Percentiles rank a stretch among this genome's conserved stretches.
phyloP scores from a whole-genome alignment of 306 rosid species.

The Pyrus bretschneideri region DNA sequence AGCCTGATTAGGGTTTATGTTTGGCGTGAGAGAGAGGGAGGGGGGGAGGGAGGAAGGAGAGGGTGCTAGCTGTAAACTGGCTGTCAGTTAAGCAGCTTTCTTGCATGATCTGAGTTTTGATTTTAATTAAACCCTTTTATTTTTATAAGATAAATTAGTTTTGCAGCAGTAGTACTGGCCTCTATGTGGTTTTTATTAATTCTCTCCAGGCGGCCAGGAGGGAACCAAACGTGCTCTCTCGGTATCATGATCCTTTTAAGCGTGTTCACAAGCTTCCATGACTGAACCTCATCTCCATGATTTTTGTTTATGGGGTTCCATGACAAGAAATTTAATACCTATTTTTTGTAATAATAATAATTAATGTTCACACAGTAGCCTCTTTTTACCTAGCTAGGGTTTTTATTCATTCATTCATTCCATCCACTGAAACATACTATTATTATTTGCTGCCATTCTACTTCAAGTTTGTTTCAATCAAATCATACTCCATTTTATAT shows the following conservation, averaged over 20 bases:
- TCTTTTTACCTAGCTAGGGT: conserved; percentile 5
- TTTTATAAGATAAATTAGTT: background rate
- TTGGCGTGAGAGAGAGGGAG: conserved; percentile 35
- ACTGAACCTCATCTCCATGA: conserved; percentile 19
- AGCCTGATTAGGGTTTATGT: conserved; percentile 46
- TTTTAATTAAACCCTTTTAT: background rate
- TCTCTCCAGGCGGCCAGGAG: conserved; percentile 26
- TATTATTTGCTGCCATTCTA: background rate
- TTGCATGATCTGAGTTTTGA: conserved; percentile 70
- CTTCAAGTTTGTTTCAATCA: background rate
- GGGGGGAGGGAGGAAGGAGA: background rate
- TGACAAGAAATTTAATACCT: background rate
- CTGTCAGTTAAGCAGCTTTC: conserved; percentile 95
- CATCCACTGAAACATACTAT: background rate
- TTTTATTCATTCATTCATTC: background rate
- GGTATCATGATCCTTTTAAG: conserved; percentile 57
- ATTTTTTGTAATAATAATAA: background rate
- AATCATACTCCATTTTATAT: background rate
- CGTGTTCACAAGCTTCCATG: conserved; percentile 49
- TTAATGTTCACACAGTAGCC: background rate
- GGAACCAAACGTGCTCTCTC: conserved; percentile 73
- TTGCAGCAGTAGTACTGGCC: conserved; percentile 1
- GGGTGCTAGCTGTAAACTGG: conserved; percentile 77
- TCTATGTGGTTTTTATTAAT: too few relatives aligned
- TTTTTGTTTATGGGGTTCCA: conserved; percentile 33